phyloP scores from a whole-genome alignment of 75 land plant species.

The Pinus tabuliformis region DNA sequence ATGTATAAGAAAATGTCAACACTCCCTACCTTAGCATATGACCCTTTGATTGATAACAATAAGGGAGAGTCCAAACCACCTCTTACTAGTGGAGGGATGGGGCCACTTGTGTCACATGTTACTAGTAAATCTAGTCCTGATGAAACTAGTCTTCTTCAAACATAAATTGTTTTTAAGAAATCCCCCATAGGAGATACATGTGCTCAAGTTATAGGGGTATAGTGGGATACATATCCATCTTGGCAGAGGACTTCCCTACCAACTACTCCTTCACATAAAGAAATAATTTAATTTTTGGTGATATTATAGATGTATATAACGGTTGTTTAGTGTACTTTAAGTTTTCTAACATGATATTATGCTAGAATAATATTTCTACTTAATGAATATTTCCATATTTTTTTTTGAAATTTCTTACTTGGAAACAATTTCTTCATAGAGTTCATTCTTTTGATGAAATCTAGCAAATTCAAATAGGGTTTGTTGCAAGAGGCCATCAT shows the following conservation, averaged over 20 bases:
- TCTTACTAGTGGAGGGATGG: too few species aligned
- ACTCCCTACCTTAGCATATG: too few species aligned
- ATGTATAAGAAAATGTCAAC: too few species aligned
- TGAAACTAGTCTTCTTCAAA: not conserved
- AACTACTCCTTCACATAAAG: constrained; percentile 23
- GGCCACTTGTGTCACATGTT: too few species aligned
- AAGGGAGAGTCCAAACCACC: too few species aligned
- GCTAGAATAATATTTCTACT: not conserved
- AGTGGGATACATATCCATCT: not conserved
- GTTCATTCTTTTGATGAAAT: not conserved
- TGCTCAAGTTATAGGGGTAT: constrained; percentile 55
- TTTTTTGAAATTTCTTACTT: not conserved
- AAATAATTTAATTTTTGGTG: constrained; percentile 59
- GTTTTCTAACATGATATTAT: not conserved
- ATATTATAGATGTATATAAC: not conserved
- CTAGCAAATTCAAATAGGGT: constrained; percentile 13
- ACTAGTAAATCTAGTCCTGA: too few species aligned
- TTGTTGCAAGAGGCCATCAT: constrained; percentile 11
- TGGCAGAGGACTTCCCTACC: not conserved
- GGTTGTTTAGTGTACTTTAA: not conserved
- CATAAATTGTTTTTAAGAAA: not conserved
- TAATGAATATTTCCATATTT: not conserved
- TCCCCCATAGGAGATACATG: too few species aligned
- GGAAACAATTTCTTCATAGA: not conserved
- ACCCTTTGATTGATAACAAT: too few species aligned